Base-by-base conservation (phyloP, 2,329 filamentous ascomycete species). In the Exophiala sideris region DNA sequence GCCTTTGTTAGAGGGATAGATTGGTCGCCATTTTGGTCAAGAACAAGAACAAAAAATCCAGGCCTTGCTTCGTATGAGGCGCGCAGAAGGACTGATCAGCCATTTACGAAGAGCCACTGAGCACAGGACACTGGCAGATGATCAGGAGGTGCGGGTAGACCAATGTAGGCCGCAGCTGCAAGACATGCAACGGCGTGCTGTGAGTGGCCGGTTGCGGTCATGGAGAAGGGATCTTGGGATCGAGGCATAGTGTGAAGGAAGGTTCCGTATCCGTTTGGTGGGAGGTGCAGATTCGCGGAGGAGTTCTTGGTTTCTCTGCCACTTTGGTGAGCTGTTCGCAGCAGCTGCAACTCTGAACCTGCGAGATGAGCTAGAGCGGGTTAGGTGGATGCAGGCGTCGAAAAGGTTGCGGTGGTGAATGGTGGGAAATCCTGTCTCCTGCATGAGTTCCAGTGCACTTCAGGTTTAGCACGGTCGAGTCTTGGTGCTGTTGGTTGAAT, bases 91-190 rank as follows among this genome's bases (percentile, higher is more conserved):
- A 56, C 29, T 53, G 52, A 53, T 54, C 50, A 57, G 57, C 56
- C 56, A 55, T 58, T 45, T 46, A 48, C 39, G 32, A 51, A 49
- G 48, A 59, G 45, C 57, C 52, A 56, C 52, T 56, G 57, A 47
- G 46, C 57, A 50, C 46, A 42, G 41, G 50, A 44, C 48, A 55
- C 49, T 56, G 56, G 57, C 57, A 60, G 57, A 60, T 60, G 57
- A 57, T 60, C 57, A 60, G 57, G 57, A 59, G 57, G 52, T 46
- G 51, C 54, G 51, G 57, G 54, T 55, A 49, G 57, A 52, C 57
- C 54, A 57, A 54, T 49, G 50, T 54, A 48, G 54, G 54, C 36
- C 51, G 54, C 57, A 55, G 57, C 54, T 60, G 57, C 57, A 60
- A 56, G 54, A 60, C 57, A 60, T 56, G 39, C 48, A 51, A 56